Percentiles rank a stretch among this genome's conserved stretches.
Evolutionary conservation across 2,329 filamentous ascomycete genomes (phyloP).

Genomic region (Paecilomyces sp.): DNA sequence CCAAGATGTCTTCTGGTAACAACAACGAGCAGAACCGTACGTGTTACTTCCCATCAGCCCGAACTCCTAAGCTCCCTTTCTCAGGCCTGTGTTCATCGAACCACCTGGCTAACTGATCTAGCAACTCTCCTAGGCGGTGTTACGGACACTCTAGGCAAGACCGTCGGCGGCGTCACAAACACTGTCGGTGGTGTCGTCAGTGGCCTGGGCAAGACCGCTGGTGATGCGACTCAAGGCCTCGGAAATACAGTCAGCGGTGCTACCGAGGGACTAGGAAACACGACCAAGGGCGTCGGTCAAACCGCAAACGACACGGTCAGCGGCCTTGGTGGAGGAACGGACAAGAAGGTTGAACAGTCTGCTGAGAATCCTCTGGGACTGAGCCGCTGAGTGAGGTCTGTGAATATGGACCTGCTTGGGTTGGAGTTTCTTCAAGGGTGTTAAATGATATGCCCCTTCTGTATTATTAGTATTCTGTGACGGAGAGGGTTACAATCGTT

Average conservation of each 20-base stretch:
- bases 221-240: conserved; percentile 16
- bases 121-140: conserved; percentile 15
- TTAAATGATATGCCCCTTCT: neutral
- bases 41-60: neutral
- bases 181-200: conserved; percentile 16
- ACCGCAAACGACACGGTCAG: conserved; percentile 14
- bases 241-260: conserved; percentile 22
- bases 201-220: conserved; percentile 19
- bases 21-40: neutral
- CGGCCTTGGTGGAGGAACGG: conserved; percentile 7
- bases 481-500: neutral
- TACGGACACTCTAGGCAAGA: conserved; percentile 18
- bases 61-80: neutral
- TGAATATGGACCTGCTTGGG: neutral
- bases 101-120: neutral
- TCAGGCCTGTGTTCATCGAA: neutral
- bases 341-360: conserved; percentile 14
- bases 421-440: neutral
- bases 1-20: neutral
- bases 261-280: conserved; percentile 14
- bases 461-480: neutral
- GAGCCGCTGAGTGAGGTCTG: conserved; percentile 1
- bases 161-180: conserved; percentile 14
- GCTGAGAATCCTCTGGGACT: conserved; percentile 16
- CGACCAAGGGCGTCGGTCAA: conserved; percentile 16